Evolutionary conservation across 805 yeast species (phyloP).

Genomic region (Monosporozyma servazzii): DNA sequence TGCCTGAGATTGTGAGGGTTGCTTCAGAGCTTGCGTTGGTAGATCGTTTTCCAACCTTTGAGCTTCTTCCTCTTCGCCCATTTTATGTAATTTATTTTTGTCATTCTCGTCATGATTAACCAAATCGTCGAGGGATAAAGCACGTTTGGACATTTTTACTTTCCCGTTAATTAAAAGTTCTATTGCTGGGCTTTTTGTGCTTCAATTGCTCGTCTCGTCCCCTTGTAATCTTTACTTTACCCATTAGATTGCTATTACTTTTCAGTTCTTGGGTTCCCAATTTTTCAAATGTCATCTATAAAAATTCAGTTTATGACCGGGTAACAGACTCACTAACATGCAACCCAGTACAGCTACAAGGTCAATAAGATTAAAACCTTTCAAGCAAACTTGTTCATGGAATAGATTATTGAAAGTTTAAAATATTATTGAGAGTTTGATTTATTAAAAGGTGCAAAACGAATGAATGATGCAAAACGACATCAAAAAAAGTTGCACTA

Average conservation of each 20-base stretch:
- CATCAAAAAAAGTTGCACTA: not conserved
- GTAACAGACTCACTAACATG: not conserved
- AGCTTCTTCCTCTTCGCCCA: not conserved
- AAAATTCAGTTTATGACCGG: not conserved
- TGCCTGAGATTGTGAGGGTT: not conserved
- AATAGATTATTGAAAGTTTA: not conserved
- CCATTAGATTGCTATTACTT: not conserved
- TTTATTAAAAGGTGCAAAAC: not conserved
- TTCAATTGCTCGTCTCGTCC: not conserved
- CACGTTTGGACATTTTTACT: conserved; percentile 17
- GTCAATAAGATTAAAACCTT: not conserved
- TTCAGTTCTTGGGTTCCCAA: not conserved
- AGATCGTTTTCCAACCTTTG: not conserved
- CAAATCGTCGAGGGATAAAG: conserved; percentile 28
- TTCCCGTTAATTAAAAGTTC: not conserved
- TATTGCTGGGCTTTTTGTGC: not conserved
- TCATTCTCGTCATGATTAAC: conserved; percentile 30
- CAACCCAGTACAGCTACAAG: not conserved
- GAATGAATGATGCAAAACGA: not conserved
- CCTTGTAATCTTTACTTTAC: not conserved
- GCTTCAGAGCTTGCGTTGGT: not conserved
- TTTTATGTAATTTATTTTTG: conserved; percentile 13
- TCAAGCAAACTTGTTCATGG: not conserved
- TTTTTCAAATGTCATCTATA: not conserved
- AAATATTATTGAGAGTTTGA: not conserved